phyloP scores from a whole-genome alignment of 106 monocot genomes.

The Dendrobium chrysotoxum region DNA sequence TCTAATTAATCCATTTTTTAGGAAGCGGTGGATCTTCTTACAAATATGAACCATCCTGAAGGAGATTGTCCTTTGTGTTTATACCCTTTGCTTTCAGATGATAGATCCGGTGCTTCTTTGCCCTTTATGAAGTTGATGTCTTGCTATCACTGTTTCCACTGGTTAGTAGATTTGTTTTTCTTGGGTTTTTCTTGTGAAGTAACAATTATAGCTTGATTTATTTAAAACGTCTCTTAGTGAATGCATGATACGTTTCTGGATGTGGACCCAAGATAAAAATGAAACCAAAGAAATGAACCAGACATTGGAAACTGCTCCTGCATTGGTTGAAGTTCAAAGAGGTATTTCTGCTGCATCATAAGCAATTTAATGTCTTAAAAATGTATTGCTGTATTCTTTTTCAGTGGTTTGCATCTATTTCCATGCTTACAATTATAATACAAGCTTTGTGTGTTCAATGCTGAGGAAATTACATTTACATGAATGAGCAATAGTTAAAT shows the following conservation, averaged over 20 bases:
- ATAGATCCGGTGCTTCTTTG: constrained; percentile 17
- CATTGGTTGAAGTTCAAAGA: constrained; percentile 16
- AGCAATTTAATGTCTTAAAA: background rate
- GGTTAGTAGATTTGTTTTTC: constrained; percentile 24
- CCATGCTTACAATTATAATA: background rate
- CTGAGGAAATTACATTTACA: background rate
- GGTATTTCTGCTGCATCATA: constrained; percentile 13
- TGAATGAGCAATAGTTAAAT: background rate
- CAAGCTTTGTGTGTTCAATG: too few species aligned
- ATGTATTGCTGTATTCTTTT: background rate
- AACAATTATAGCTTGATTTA: background rate
- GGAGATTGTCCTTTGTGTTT: constrained; percentile 92
- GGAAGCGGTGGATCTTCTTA: constrained; percentile 86
- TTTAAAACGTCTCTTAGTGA: constrained; percentile 37
- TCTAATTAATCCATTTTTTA: constrained; percentile 17
- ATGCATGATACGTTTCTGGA: constrained; percentile 84
- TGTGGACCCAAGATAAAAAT: constrained; percentile 60
- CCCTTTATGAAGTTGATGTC: constrained; percentile 99
- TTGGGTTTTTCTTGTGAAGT: background rate
- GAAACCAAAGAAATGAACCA: constrained; percentile 15
- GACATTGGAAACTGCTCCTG: constrained; percentile 12
- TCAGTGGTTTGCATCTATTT: background rate
- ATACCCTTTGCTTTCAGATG: constrained; percentile 58
- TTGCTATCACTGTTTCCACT: constrained; percentile 97
- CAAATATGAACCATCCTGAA: constrained; percentile 93